Evolutionary conservation across 148 eudicot genomes (phyloP), one percentile per base, ranked within the genome.

Genomic region (Cornus suecica): DNA sequence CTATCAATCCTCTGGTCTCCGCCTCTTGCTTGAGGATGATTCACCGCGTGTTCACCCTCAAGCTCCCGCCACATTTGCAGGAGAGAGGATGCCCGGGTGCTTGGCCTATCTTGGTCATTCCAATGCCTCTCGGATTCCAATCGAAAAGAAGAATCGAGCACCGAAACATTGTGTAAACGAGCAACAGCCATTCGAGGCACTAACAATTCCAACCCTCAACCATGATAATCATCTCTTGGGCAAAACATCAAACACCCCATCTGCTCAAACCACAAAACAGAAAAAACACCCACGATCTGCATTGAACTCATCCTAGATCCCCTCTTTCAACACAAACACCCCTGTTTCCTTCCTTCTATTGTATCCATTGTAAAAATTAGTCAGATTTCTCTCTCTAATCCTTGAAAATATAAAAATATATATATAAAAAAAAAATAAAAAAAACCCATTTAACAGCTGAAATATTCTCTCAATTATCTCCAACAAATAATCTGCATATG

Each of bases 41-140:
- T 78, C 77, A 86, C 76, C 58, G 76, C 77, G 61, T 88, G 86
- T 73, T 94, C 97, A 80, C 84, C 88, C 83, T 94, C 98, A 31
- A 92, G 84, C 71, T 92, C 92, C 68, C 88, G 84, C 97, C 97
- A 89, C 92, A 94, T 92, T 82, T 88, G 91, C 72, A 88, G 78
- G 74, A 92, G 77, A 23, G 90, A 85, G 78, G 91, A 88, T 71
- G 95, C 81, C 73, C 84, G 84, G 82, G 88, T 86, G 81, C 86
- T 79, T 9, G 84, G 74, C 86, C 83, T 74, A 52, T 87, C 79
- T 65, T 72, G 83, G 72, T 78, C 80, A 61, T 80, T 84, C 76
- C 77, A 73, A 25, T 63, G 74, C 75, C 85, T 79, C 78, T 74
- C 85, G 74, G 93, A 83, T 71, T 91, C 94, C 77, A 83, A 73